Percentiles rank a stretch among this genome's conserved stretches.
Conservation (phyloP, 169 alveolate species). For the Sarcocystis neurona region DNA sequence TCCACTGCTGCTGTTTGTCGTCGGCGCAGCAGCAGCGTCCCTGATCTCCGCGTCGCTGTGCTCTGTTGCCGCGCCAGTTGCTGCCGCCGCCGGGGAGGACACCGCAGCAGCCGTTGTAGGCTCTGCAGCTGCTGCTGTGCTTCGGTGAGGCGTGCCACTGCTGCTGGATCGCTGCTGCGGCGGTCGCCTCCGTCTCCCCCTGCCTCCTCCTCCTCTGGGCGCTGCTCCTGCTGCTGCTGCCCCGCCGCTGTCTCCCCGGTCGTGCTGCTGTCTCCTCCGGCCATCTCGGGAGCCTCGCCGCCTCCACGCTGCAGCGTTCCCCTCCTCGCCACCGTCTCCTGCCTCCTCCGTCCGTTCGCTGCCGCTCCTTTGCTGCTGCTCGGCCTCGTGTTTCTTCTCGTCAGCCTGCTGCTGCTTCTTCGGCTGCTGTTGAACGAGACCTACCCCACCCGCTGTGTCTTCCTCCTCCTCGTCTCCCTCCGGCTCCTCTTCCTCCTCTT, state of each 20-base stretch:
- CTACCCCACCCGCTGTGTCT: background rate
- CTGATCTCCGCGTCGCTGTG: too few relatives aligned
- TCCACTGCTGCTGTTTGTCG: background rate
- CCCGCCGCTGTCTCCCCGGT: background rate
- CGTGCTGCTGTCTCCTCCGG: background rate
- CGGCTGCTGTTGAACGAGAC: background rate
- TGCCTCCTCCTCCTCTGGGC: background rate
- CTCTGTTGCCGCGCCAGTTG: too few relatives aligned
- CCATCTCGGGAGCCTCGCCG: too few relatives aligned
- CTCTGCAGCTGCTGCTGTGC: conserved; percentile 6
- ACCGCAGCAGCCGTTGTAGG: too few relatives aligned
- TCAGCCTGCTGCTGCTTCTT: background rate
- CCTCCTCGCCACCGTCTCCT: too few relatives aligned
- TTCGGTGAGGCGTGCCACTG: background rate
- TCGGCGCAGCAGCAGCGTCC: background rate
- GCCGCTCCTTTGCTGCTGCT: background rate
- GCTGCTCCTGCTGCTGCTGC: conserved; percentile 24
- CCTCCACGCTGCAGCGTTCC: too few relatives aligned
- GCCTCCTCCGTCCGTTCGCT: too few relatives aligned
- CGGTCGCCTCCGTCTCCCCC: too few relatives aligned
- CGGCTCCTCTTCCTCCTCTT: background rate
- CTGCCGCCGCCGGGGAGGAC: too few relatives aligned
- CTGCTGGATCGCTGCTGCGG: conserved; percentile 9
- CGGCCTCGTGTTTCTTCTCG: background rate
- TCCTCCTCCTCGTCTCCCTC: background rate